phyloP scores from a whole-genome alignment of 768 basidiomycete genomes.

The Trametes cubensis region DNA sequence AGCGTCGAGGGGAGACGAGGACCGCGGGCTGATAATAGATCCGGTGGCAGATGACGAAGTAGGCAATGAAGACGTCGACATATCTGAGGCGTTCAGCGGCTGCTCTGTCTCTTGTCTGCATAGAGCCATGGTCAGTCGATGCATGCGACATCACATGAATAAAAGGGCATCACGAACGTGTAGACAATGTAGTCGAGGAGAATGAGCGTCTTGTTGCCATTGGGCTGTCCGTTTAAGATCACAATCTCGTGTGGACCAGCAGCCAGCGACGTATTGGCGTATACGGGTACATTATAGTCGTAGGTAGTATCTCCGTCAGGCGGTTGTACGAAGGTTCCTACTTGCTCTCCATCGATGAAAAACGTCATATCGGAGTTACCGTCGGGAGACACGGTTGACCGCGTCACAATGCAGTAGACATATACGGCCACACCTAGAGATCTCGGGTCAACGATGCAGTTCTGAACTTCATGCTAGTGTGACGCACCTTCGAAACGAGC shows the following conservation, averaged over 20 bases:
- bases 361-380: conserved; percentile 42
- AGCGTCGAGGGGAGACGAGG: background rate
- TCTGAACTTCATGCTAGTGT: background rate
- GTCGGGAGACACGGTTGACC: conserved; percentile 28
- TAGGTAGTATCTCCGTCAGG: conserved; percentile 29
- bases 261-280: conserved; percentile 34
- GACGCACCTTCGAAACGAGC: conserved; percentile 41
- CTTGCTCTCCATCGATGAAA: conserved; percentile 38
- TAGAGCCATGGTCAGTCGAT: background rate
- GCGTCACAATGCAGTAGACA: conserved; percentile 43
- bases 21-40: background rate
- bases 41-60: background rate
- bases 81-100: background rate
- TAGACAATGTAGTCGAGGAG: conserved; percentile 47
- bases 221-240: conserved; percentile 38
- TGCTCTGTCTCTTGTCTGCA: conserved; percentile 9
- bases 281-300: conserved; percentile 42
- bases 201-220: conserved; percentile 34
- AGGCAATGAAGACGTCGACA: background rate
- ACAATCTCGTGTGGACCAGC: conserved; percentile 35
- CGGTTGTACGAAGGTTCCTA: conserved; percentile 33
- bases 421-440: conserved; percentile 47
- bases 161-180: conserved; percentile 32
- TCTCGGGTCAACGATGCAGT: background rate
- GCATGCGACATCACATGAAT: background rate